Evolutionary conservation across 2,329 filamentous ascomycete species (phyloP).

Genomic region (Stemphylium lycopersici): DNA sequence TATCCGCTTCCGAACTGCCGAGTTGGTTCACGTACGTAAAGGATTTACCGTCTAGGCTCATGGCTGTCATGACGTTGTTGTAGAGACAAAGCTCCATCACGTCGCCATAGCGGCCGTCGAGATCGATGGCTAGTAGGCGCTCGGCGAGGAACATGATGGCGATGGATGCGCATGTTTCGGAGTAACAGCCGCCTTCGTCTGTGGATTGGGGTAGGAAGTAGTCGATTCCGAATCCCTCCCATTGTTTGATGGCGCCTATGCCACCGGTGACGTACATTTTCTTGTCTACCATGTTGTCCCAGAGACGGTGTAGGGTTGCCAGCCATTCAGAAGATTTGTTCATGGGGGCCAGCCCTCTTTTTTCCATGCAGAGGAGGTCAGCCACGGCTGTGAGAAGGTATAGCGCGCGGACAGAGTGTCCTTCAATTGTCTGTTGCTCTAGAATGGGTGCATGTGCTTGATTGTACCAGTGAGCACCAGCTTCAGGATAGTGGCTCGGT

Average conservation of each 20-base stretch:
- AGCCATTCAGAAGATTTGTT: constrained; percentile 7
- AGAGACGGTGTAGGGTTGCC: constrained; percentile 56
- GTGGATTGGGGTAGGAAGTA: constrained; percentile 64
- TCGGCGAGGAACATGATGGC: constrained; percentile 18
- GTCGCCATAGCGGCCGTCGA: constrained; percentile 62
- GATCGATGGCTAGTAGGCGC: constrained; percentile 49
- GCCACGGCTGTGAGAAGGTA: constrained; percentile 66
- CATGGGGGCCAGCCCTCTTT: constrained; percentile 37
- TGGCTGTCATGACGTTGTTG: constrained; percentile 64
- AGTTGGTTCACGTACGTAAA: constrained; percentile 70
- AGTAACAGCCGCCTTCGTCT: constrained; percentile 67
- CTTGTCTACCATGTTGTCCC: constrained; percentile 65
- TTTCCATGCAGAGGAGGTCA: constrained; percentile 52
- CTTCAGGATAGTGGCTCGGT: constrained; percentile 56
- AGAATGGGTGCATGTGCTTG: constrained; percentile 63
- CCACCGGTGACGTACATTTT: constrained; percentile 70
- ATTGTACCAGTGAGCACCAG: constrained; percentile 56
- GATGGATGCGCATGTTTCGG: constrained; percentile 60
- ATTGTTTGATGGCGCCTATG: constrained; percentile 63
- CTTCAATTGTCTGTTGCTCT: constrained; percentile 62
- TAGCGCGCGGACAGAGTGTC: constrained; percentile 65
- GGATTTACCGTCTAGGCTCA: constrained; percentile 61
- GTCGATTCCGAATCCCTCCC: constrained; percentile 65
- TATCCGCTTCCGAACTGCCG: constrained; percentile 58
- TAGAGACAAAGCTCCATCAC: constrained; percentile 67